Percentiles rank a stretch among this genome's conserved stretches.
Evolutionary conservation across 495 filamentous ascomycete genomes (phyloP).

Genomic region (Trichoderma gamsii): DNA sequence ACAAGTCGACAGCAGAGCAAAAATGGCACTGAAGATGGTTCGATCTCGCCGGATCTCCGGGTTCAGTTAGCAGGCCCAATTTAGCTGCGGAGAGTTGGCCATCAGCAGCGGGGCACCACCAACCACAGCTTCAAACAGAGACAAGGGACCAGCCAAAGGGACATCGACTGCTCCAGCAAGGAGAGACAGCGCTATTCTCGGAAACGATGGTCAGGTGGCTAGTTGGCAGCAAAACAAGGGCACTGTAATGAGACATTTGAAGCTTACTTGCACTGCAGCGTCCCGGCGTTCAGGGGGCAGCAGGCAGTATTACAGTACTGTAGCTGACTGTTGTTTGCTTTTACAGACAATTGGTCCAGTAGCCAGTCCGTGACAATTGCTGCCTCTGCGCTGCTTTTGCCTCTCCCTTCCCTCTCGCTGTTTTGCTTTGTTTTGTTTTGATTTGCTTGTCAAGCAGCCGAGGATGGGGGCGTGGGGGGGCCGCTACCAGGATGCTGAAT

Average conservation of each 20-base stretch:
- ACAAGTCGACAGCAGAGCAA: not conserved
- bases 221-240: not conserved
- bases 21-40: slow-evolving; percentile 14
- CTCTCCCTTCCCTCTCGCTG: not conserved
- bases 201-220: slow-evolving; percentile 10
- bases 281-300: not conserved
- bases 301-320: not conserved
- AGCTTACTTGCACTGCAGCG: slow-evolving; percentile 8
- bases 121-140: not conserved
- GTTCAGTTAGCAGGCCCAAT: not conserved
- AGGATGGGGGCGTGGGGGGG: not conserved
- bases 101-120: slow-evolving; percentile 2
- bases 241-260: not conserved
- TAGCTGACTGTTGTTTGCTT: not conserved
- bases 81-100: slow-evolving; percentile 7
- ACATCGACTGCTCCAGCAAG: not conserved
- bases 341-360: too few relatives aligned
- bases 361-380: too few relatives aligned
- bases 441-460: not conserved
- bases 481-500: too few relatives aligned
- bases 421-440: not conserved
- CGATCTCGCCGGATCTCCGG: slow-evolving; percentile 13
- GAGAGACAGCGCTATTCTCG: slow-evolving; percentile 9
- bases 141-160: not conserved
- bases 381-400: too few relatives aligned